A percentile compares a stretch with the other conserved stretches of the same genome.
These are phyloP conservation scores for Botryosphaeria dothidea DNA, from an alignment of 2,329 filamentous ascomycete genomes.

Conservation along the genomic window DNA sequence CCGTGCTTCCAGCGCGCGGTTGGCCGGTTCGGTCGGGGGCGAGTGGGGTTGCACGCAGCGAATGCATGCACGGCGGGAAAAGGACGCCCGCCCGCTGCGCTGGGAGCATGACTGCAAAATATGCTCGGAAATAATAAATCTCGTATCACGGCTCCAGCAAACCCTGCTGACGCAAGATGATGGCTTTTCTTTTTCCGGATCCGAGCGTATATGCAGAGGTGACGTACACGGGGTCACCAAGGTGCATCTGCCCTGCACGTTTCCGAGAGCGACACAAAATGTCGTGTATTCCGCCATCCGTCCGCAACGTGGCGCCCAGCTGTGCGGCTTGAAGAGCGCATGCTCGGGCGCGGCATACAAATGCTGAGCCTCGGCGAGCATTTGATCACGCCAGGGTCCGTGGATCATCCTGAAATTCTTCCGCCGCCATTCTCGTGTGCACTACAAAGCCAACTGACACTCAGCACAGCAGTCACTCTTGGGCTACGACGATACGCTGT, in stretches of 20 bases:
- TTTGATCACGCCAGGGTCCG: background rate
- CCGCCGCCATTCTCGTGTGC: background rate
- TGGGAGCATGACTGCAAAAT: background rate
- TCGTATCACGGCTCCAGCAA: background rate
- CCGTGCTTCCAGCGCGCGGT: background rate
- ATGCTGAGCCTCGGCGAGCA: background rate
- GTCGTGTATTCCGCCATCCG: background rate
- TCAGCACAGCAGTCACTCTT: background rate
- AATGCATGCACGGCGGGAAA: conserved; percentile 2
- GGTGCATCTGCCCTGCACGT: background rate
- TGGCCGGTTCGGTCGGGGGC: background rate
- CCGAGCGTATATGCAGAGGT: background rate
- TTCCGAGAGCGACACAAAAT: background rate
- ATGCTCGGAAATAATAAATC: background rate
- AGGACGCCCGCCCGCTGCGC: background rate
- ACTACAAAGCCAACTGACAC: background rate
- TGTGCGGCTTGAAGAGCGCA: background rate
- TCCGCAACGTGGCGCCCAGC: background rate
- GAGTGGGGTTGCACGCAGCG: background rate
- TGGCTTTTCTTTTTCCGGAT: background rate
- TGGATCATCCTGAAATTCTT: background rate
- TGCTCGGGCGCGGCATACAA: background rate
- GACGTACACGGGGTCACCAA: background rate
- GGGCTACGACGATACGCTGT: too few species aligned
- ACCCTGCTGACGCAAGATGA: background rate